Conservation (phyloP, 306 rosid genomes). For the Castanopsis chinensis region DNA sequence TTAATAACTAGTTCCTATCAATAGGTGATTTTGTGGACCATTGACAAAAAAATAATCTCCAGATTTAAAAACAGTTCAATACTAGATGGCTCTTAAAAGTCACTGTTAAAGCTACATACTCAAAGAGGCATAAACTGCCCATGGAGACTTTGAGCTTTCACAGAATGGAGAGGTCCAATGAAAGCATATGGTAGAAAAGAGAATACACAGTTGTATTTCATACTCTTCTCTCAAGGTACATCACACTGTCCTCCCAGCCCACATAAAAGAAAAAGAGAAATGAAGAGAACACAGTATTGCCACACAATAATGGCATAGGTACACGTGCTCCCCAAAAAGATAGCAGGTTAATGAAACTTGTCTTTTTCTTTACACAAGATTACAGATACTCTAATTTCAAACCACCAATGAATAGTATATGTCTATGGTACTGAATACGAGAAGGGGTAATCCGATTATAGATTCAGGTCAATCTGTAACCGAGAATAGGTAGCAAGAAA, state of each 20-base stretch:
- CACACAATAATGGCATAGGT: background rate
- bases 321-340: too few relatives aligned
- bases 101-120: background rate
- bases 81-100: background rate
- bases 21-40: background rate
- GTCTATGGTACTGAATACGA: background rate
- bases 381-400: background rate
- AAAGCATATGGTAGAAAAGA: too few relatives aligned
- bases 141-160: background rate
- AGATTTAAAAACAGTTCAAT: background rate
- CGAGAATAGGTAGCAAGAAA: background rate
- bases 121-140: background rate
- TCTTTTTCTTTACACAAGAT: background rate
- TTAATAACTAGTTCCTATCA: background rate
- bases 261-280: background rate
- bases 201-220: background rate
- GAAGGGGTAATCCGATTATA: background rate
- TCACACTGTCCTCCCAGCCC: slow-evolving; percentile 1
- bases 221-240: background rate
- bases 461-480: background rate
- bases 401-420: background rate
- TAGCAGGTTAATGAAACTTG: background rate
- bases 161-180: background rate
- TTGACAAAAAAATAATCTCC: background rate
- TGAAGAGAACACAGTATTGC: too few relatives aligned